Conservation (phyloP, 2,329 filamentous ascomycete species). For the Colletotrichum cordylinicola region DNA sequence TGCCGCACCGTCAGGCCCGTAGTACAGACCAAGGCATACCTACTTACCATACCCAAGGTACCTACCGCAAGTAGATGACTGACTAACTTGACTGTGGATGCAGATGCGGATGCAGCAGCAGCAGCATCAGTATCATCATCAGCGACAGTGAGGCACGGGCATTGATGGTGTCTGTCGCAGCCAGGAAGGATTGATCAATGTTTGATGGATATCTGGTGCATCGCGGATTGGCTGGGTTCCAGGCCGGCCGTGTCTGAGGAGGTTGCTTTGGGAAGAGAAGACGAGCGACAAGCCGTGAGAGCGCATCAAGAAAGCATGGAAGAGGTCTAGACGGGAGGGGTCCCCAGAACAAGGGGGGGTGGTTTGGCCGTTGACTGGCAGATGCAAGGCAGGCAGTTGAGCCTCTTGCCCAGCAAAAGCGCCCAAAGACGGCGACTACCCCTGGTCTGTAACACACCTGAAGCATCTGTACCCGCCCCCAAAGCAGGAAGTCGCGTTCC, state of each 20-base stretch:
- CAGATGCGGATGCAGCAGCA: neutral
- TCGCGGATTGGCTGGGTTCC: conserved; percentile 29
- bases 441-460: conserved; percentile 54
- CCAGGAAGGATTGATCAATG: conserved; percentile 29
- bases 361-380: neutral
- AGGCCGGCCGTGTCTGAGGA: conserved; percentile 22
- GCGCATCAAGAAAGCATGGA: neutral
- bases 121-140: neutral
- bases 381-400: neutral
- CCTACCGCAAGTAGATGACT: neutral
- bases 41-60: neutral
- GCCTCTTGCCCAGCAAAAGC: neutral
- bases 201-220: conserved; percentile 34
- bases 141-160: conserved; percentile 7
- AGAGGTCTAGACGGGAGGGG: neutral
- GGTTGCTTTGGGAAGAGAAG: conserved; percentile 18
- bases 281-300: neutral
- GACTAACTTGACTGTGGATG: neutral
- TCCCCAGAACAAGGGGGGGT: neutral
- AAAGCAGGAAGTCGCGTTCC: neutral
- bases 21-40: neutral
- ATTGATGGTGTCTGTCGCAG: conserved; percentile 26
- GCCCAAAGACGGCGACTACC: conserved; percentile 23
- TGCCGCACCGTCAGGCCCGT: neutral
- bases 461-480: conserved; percentile 39